These are phyloP conservation scores for Naganishia vishniacii DNA, from an alignment of 768 basidiomycete species.

Conservation along the genomic window DNA sequence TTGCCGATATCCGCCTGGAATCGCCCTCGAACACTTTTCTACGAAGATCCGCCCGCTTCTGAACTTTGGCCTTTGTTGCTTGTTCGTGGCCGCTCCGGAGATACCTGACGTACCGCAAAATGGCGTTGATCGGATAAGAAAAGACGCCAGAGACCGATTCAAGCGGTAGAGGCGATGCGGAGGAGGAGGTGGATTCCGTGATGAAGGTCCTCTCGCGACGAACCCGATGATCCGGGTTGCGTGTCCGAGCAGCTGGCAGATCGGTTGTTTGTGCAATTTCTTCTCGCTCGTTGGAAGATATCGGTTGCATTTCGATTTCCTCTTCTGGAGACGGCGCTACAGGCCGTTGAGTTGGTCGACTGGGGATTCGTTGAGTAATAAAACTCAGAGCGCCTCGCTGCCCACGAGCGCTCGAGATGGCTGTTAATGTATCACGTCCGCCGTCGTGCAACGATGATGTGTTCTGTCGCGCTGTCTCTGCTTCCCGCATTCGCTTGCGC, in stretches of 20 bases:
- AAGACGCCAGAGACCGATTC: conserved; percentile 35
- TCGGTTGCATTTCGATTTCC: conserved; percentile 21
- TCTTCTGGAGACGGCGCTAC: neutral
- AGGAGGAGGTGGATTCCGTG: conserved; percentile 35
- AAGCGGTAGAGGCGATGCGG: conserved; percentile 40
- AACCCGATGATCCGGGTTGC: conserved; percentile 34
- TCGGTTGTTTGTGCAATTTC: conserved; percentile 3
- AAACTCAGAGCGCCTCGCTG: conserved; percentile 33
- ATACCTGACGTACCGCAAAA: conserved; percentile 39
- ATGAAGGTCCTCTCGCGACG: conserved; percentile 4
- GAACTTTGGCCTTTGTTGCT: conserved; percentile 39
- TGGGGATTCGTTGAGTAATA: neutral
- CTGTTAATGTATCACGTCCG: conserved; percentile 39
- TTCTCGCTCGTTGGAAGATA: conserved; percentile 10
- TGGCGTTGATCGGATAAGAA: conserved; percentile 39
- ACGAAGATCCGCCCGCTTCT: conserved; percentile 31
- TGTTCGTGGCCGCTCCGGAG: conserved; percentile 43
- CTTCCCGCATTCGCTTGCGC: conserved; percentile 12
- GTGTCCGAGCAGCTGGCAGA: conserved; percentile 21
- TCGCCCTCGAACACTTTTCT: conserved; percentile 59
- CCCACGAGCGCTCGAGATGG: conserved; percentile 16
- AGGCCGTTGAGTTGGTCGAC: neutral
- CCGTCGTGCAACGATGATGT: conserved; percentile 6
- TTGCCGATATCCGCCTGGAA: conserved; percentile 25
- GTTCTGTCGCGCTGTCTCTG: neutral